Evolutionary conservation across 305 asterid species (phyloP), one percentile per base, ranked within the genome.

Genomic region (Fraxinus latifolia): DNA sequence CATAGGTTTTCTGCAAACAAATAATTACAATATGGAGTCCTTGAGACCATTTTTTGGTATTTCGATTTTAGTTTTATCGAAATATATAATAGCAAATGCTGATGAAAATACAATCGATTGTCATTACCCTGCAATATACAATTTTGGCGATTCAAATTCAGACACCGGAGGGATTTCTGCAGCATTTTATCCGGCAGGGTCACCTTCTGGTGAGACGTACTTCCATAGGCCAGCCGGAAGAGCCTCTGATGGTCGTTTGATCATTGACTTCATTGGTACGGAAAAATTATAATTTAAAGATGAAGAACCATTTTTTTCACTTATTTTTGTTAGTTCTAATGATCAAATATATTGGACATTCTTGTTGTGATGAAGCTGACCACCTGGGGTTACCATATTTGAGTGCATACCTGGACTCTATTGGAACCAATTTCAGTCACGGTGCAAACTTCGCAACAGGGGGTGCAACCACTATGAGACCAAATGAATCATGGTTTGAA

Each of bases 361-460:
- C 12, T 77, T 53, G 11, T 5, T 9, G n/a, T 36, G n/a, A 14
- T 81, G 85, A 77, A 89, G 97, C 95, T 74, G 91, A 82, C 0
- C 85, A 87, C 44, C 29, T 95, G 77, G 91, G 94, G 44, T n/a
- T 92, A 37, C 97, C 97, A 0, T 85, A 81, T 79, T 53, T 91
- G 88, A 91, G 94, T 78, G 83, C 98, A 2, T 93, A 93, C 82
- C 82, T 93, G 90, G 97, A 95, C 86, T 84, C 97, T 14, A 21
- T 95, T 23, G 95, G 93, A 78, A 81, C 92, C 62, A 86, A 78
- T 29, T 95, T 80, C 78, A 79, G 68, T 39, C 91, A 88, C 5
- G 92, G 94, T 2, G 92, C 92, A 27, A 87, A 91, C 77, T 91
- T 91, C 73, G 98, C 98, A n/a, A 92, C 97, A 0, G 97, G 96